Evolutionary conservation across 2,329 filamentous ascomycete genomes (phyloP).

Genomic region (Trichoderma koningiopsis): DNA sequence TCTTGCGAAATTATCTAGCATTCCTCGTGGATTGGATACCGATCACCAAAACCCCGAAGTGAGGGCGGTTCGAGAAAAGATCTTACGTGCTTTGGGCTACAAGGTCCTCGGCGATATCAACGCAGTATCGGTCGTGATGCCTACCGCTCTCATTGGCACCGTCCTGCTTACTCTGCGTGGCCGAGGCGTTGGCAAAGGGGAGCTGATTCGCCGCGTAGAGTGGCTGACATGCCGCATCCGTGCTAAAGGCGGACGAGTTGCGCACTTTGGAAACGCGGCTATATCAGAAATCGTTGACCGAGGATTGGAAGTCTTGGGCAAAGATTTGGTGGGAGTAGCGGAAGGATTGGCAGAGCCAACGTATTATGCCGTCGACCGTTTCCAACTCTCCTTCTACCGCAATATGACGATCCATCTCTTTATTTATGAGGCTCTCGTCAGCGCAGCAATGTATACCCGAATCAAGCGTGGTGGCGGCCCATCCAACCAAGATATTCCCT

Average conservation of each 20-base stretch:
- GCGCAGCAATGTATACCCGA: constrained; percentile 83
- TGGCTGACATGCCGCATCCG: constrained; percentile 84
- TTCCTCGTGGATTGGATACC: constrained; percentile 47
- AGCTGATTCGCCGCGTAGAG: constrained; percentile 82
- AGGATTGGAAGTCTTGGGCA: constrained; percentile 87
- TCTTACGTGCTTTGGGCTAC: constrained; percentile 87
- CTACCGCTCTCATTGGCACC: constrained; percentile 91
- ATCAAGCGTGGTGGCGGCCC: constrained; percentile 91
- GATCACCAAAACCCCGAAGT: constrained; percentile 52
- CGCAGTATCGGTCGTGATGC: constrained; percentile 95
- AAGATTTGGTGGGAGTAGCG: constrained; percentile 80
- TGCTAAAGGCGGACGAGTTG: constrained; percentile 86
- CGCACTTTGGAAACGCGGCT: constrained; percentile 83
- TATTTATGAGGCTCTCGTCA: constrained; percentile 88
- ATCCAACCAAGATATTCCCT: constrained; percentile 75
- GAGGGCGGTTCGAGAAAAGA: constrained; percentile 63
- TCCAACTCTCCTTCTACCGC: constrained; percentile 96
- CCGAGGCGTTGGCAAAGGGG: constrained; percentile 83
- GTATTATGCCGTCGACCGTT: constrained; percentile 91
- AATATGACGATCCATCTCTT: constrained; percentile 99
- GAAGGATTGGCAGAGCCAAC: constrained; percentile 84
- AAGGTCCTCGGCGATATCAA: constrained; percentile 94
- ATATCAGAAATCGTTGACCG: constrained; percentile 83
- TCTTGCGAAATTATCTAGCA: constrained; percentile 54
- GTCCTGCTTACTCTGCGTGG: constrained; percentile 89